Percentiles rank a stretch among this genome's conserved stretches.
These are phyloP conservation scores for Lipomyces kockii DNA, from an alignment of 805 yeast species.

Conservation along the genomic window DNA sequence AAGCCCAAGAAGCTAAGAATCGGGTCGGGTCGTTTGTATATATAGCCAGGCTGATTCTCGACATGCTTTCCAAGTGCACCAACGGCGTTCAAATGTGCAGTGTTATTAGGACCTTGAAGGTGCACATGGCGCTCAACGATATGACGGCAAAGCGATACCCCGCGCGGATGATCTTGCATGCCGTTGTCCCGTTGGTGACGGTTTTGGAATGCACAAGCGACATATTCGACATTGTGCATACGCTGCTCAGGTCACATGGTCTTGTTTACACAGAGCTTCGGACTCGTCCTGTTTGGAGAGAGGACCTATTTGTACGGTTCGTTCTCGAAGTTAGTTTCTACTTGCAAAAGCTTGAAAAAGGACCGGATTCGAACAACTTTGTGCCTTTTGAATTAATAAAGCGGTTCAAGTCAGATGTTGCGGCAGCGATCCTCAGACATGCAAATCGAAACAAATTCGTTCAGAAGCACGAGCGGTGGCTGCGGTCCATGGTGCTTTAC, in stretches of 20 bases:
- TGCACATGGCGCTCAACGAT: constrained; percentile 10
- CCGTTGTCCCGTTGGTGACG: constrained; percentile 16
- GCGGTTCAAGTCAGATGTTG: background rate
- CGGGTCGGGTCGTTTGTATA: constrained; percentile 2
- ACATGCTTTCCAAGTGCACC: constrained; percentile 8
- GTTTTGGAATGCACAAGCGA: constrained; percentile 17
- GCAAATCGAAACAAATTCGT: background rate
- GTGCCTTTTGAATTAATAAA: background rate
- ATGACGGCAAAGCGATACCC: constrained; percentile 3
- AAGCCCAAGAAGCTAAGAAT: background rate
- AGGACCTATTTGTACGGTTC: constrained; percentile 16
- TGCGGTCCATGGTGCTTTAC: background rate
- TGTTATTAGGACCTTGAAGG: constrained; percentile 12
- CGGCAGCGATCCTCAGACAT: background rate
- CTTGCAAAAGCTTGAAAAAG: constrained; percentile 6
- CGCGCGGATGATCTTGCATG: constrained; percentile 23
- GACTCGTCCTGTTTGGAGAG: background rate
- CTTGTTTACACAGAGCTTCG: background rate
- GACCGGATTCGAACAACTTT: background rate
- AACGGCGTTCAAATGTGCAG: constrained; percentile 16
- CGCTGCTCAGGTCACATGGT: background rate
- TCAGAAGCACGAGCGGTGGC: background rate
- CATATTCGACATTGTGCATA: constrained; percentile 14
- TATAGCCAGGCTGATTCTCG: constrained; percentile 19
- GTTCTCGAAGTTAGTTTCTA: constrained; percentile 11